phyloP scores from a whole-genome alignment of 345 rosid species.

The Carallia pectinifolia region DNA sequence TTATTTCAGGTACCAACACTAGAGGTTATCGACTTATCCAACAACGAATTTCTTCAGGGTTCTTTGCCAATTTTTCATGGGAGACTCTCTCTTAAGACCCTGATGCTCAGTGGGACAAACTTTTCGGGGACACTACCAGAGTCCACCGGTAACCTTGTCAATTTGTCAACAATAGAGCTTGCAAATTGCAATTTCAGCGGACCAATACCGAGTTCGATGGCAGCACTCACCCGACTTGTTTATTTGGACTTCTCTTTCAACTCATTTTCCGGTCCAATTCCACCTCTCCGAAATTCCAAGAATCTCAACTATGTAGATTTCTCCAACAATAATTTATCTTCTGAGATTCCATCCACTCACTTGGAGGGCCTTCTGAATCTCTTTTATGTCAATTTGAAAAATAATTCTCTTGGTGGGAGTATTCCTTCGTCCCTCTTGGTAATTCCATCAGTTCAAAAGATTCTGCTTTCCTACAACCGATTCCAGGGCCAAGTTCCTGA shows the following conservation, averaged over 20 bases:
- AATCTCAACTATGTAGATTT: constrained; percentile 18
- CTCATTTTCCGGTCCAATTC: constrained; percentile 10
- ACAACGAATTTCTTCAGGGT: constrained; percentile 20
- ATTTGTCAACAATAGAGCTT: constrained; percentile 25
- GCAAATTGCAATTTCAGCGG: constrained; percentile 6
- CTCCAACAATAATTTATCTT: too few species aligned
- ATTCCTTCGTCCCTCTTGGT: too few species aligned
- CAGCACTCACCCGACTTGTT: background rate
- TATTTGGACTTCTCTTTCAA: too few species aligned
- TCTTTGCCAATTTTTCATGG: background rate
- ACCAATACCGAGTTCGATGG: constrained; percentile 26
- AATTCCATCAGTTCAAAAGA: too few species aligned
- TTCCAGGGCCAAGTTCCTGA: too few species aligned
- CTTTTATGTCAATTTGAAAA: too few species aligned
- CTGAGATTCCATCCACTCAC: too few species aligned
- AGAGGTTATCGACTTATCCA: constrained; percentile 26
- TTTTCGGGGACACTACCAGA: constrained; percentile 29
- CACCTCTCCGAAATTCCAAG: constrained; percentile 10
- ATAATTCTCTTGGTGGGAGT: too few species aligned
- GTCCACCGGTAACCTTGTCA: constrained; percentile 21
- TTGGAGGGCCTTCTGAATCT: too few species aligned
- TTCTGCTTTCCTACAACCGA: too few species aligned
- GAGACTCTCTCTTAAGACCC: constrained; percentile 23
- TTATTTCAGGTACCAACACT: constrained; percentile 27
- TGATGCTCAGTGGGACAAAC: constrained; percentile 24